phyloP scores from a whole-genome alignment of 306 rosid genomes.

The Trifolium fragiferum region DNA sequence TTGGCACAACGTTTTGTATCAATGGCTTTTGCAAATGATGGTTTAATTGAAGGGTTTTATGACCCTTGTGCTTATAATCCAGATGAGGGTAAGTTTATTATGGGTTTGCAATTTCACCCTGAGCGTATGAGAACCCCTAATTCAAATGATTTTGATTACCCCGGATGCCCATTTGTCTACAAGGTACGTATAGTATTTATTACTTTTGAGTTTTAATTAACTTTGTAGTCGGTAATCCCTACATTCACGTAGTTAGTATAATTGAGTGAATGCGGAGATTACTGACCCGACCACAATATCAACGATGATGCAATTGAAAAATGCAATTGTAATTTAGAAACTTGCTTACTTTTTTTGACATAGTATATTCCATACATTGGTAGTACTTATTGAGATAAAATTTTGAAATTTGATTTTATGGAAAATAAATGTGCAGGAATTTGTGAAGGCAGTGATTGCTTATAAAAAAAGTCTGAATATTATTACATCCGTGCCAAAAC shows the following conservation, averaged over 20 bases:
- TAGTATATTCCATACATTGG: background rate
- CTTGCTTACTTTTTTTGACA: background rate
- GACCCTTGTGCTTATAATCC: conserved; percentile 79
- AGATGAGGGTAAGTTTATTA: conserved; percentile 74
- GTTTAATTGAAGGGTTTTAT: conserved; percentile 77
- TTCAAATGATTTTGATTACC: conserved; percentile 78
- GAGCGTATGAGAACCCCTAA: conserved; percentile 72
- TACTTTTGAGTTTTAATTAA: background rate
- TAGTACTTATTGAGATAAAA: background rate
- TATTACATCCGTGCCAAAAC: conserved; percentile 44
- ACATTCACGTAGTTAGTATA: background rate
- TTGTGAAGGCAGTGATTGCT: conserved; percentile 84
- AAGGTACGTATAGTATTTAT: conserved; percentile 46
- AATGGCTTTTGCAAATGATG: conserved; percentile 79
- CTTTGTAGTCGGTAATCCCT: background rate
- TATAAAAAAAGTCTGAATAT: conserved; percentile 67
- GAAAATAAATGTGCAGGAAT: conserved; percentile 60
- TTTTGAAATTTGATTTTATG: background rate
- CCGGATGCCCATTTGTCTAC: conserved; percentile 80
- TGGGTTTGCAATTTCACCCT: conserved; percentile 93
- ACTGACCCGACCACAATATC: too few relatives aligned
- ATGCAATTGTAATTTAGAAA: too few relatives aligned
- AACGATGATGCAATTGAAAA: too few relatives aligned
- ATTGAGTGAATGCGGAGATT: background rate
- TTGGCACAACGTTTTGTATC: conserved; percentile 76